Evolutionary conservation across 23 red algal genomes (phyloP).

Genomic region (Gracilaria domingensis): DNA sequence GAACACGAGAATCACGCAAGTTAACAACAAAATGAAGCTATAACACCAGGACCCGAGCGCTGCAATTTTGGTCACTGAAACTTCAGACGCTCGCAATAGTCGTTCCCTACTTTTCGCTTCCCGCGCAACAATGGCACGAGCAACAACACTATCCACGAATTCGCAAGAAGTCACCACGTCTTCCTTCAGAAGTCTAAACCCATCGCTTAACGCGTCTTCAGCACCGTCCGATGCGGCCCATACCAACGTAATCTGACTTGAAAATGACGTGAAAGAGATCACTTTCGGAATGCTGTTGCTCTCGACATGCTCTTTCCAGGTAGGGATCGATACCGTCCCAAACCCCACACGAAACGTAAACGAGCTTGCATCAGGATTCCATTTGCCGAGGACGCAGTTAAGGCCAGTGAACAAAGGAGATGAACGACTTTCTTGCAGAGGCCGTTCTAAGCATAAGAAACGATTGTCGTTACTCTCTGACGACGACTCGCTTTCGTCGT

Average conservation of each 20-base stretch:
- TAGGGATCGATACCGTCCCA: neutral
- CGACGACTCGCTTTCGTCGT: too few relatives aligned
- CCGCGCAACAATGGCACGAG: neutral
- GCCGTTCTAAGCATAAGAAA: conserved; percentile 19
- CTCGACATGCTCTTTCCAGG: neutral
- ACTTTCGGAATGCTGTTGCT: neutral
- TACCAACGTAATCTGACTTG: neutral
- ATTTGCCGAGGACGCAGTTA: conserved; percentile 12
- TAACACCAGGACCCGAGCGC: neutral
- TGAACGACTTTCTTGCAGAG: neutral
- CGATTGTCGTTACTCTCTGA: neutral
- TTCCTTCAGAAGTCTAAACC: neutral
- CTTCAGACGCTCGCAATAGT: neutral
- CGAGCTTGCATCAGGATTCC: neutral
- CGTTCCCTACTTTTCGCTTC: neutral
- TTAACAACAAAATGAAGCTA: neutral
- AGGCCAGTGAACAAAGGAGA: neutral
- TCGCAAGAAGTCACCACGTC: neutral
- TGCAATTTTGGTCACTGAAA: neutral
- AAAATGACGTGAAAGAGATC: neutral
- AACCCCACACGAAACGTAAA: conserved; percentile 23
- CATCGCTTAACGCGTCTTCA: neutral
- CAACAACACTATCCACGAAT: neutral
- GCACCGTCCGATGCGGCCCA: neutral
- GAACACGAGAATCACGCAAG: neutral